These are phyloP conservation scores for Chiua virens DNA, from an alignment of 768 basidiomycete genomes.

Conservation along the genomic window DNA sequence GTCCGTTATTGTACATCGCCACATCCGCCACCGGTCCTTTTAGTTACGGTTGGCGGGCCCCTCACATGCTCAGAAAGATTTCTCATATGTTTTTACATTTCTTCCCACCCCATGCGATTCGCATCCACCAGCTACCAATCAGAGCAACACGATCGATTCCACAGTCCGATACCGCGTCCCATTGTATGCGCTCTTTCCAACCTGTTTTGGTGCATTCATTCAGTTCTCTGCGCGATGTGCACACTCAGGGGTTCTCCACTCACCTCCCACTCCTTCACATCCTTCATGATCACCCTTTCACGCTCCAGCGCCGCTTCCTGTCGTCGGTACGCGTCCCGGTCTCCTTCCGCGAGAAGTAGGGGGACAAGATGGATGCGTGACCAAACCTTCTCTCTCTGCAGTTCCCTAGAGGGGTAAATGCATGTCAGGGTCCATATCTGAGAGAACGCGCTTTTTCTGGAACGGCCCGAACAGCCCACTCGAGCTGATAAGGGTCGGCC, in stretches of 20 bases:
- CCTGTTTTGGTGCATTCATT: slow-evolving; percentile 44
- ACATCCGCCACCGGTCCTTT: slow-evolving; percentile 31
- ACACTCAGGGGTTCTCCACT: slow-evolving; percentile 36
- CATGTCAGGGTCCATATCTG: slow-evolving; percentile 42
- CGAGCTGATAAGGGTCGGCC: slow-evolving; percentile 45
- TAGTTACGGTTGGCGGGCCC: slow-evolving; percentile 5
- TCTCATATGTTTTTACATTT: slow-evolving; percentile 8
- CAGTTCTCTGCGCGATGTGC: slow-evolving; percentile 18
- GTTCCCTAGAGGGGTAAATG: slow-evolving; percentile 64
- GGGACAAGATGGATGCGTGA: slow-evolving; percentile 94
- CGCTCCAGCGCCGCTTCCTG: slow-evolving; percentile 72
- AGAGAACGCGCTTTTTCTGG: slow-evolving; percentile 39
- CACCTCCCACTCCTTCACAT: slow-evolving; percentile 93
- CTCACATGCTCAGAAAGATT: slow-evolving; percentile 14
- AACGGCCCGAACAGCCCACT: slow-evolving; percentile 39
- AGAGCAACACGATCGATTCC: slow-evolving; percentile 60
- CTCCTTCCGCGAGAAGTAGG: slow-evolving; percentile 87
- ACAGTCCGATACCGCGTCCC: slow-evolving; percentile 66
- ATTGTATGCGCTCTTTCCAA: slow-evolving; percentile 85
- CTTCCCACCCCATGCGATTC: slow-evolving; percentile 5
- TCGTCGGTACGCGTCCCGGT: slow-evolving; percentile 85
- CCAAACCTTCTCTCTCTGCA: slow-evolving; percentile 92
- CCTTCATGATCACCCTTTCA: slow-evolving; percentile 93
- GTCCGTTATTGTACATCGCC: slow-evolving; percentile 32
- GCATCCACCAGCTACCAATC: slow-evolving; percentile 21